Evolutionary conservation across 345 rosid genomes (phyloP).

Genomic region (Tarenaya hassleriana): DNA sequence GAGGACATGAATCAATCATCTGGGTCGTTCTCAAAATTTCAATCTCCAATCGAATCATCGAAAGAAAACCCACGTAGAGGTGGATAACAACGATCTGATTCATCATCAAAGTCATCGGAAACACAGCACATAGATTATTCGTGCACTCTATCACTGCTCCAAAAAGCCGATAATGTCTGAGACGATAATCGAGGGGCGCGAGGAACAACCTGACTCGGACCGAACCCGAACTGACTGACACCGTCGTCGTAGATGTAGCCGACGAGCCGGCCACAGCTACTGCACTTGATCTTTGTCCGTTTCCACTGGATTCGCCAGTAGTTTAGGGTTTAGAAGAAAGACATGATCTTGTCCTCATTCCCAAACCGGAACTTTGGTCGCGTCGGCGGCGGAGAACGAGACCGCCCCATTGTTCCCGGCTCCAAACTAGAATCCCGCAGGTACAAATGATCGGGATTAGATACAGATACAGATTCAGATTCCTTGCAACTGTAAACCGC

Average conservation of each 20-base stretch:
- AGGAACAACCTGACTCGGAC: slow-evolving; percentile 81
- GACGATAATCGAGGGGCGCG: slow-evolving; percentile 67
- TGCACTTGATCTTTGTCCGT: slow-evolving; percentile 69
- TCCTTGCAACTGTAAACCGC: slow-evolving; percentile 65
- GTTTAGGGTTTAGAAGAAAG: slow-evolving; percentile 74
- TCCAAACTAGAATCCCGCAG: slow-evolving; percentile 79
- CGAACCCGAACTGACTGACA: slow-evolving; percentile 66
- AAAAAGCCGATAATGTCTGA: slow-evolving; percentile 35
- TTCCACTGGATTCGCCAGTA: slow-evolving; percentile 85
- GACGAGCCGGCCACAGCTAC: slow-evolving; percentile 45
- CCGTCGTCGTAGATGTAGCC: slow-evolving; percentile 85
- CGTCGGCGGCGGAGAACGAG: slow-evolving; percentile 66
- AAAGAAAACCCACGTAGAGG: too few species aligned
- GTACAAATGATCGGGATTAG: slow-evolving; percentile 48
- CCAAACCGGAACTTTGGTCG: slow-evolving; percentile 61
- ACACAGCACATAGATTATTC: too few species aligned
- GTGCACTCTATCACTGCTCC: slow-evolving; percentile 11
- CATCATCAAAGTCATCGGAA: too few species aligned
- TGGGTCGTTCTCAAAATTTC: neutral
- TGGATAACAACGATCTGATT: too few species aligned
- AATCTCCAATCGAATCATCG: neutral
- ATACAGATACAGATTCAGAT: slow-evolving; percentile 65
- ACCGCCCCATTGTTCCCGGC: slow-evolving; percentile 84
- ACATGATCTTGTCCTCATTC: slow-evolving; percentile 75
- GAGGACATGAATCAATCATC: neutral